A percentile compares a stretch with the other conserved stretches of the same genome.
These are phyloP conservation scores for Alternaria triticimaculans DNA, from an alignment of 2,329 filamentous ascomycete genomes.

Conservation along the genomic window DNA sequence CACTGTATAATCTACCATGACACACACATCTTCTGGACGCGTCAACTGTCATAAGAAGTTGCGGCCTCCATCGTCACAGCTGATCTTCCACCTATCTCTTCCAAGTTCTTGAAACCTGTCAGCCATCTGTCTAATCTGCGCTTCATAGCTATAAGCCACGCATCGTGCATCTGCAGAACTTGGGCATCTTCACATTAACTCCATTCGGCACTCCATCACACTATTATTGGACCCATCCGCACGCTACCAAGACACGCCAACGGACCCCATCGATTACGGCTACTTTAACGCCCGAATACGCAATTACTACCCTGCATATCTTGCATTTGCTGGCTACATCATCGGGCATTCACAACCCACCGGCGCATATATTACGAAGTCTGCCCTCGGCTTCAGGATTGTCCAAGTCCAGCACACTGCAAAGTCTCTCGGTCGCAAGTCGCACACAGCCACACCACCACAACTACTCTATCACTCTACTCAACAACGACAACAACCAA, in stretches of 20 bases:
- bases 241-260: constrained; percentile 33
- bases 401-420: not conserved
- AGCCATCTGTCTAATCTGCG: not conserved
- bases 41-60: constrained; percentile 13
- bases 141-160: constrained; percentile 6
- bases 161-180: not conserved
- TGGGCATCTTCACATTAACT: constrained; percentile 5
- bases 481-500: not conserved
- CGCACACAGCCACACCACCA: not conserved
- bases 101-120: not conserved
- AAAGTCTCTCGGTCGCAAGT: not conserved
- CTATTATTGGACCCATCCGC: constrained; percentile 25
- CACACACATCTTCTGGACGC: constrained; percentile 12
- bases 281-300: constrained; percentile 28
- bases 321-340: constrained; percentile 29
- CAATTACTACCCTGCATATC: constrained; percentile 32
- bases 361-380: constrained; percentile 35
- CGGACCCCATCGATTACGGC: constrained; percentile 22
- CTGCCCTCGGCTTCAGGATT: constrained; percentile 2
- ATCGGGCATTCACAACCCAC: constrained; percentile 35
- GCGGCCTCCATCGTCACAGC: constrained; percentile 6
- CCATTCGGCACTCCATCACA: constrained; percentile 1
- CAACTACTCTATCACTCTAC: not conserved
- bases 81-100: not conserved
- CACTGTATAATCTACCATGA: constrained; percentile 16